These are phyloP conservation scores for Annulohypoxylon moriforme DNA, from an alignment of 495 filamentous ascomycete species.

Conservation along the genomic window DNA sequence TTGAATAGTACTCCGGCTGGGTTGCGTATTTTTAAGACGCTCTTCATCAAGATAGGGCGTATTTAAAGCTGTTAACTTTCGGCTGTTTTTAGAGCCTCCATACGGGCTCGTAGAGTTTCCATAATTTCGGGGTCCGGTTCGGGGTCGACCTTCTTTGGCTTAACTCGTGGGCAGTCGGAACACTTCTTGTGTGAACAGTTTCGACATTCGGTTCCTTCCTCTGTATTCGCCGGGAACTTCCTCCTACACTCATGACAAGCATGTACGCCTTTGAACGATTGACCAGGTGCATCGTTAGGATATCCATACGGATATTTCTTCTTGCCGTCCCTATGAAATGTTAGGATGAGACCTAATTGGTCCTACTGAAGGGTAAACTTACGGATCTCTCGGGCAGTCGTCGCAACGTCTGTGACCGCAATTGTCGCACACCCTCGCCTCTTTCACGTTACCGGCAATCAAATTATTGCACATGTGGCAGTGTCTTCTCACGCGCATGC, in stretches of 20 bases:
- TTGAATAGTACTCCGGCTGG: conserved; percentile 8
- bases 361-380: conserved; percentile 52
- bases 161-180: conserved; percentile 57
- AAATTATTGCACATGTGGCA: conserved; percentile 80
- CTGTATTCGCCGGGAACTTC: conserved; percentile 59
- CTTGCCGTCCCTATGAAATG: conserved; percentile 67
- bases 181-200: conserved; percentile 71
- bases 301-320: conserved; percentile 82
- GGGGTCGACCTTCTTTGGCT: conserved; percentile 69
- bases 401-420: conserved; percentile 85
- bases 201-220: conserved; percentile 62
- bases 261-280: conserved; percentile 62
- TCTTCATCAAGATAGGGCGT: neutral
- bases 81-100: conserved; percentile 38
- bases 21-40: conserved; percentile 1
- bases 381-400: conserved; percentile 84
- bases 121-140: conserved; percentile 74
- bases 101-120: conserved; percentile 58
- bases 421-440: conserved; percentile 71
- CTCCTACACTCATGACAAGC: conserved; percentile 73
- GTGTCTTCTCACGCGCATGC: conserved; percentile 76
- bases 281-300: conserved; percentile 71
- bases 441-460: conserved; percentile 66
- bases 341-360: conserved; percentile 9
- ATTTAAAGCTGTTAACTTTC: conserved; percentile 27